phyloP scores from a whole-genome alignment of 1,284 basidiomycete species.

The Schizophyllum commune region DNA sequence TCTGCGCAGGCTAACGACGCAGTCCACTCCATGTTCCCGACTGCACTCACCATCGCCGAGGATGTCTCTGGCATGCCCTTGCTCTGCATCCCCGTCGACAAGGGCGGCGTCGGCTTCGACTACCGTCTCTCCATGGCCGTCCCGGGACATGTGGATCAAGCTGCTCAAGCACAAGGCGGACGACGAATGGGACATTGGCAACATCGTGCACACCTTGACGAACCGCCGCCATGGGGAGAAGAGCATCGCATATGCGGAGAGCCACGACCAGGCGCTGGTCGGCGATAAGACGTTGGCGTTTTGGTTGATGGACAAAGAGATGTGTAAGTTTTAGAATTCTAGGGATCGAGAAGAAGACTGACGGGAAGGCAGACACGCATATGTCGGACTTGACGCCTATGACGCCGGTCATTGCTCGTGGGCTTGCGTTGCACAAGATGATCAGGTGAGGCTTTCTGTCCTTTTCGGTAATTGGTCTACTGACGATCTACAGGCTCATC shows the following conservation, averaged over 20 bases:
- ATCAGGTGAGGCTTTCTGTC: slow-evolving; percentile 64
- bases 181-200: slow-evolving; percentile 83
- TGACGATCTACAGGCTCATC: slow-evolving; percentile 51
- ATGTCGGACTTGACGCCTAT: slow-evolving; percentile 90
- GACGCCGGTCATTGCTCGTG: slow-evolving; percentile 85
- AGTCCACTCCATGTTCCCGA: slow-evolving; percentile 77
- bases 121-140: slow-evolving; percentile 97
- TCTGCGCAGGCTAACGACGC: slow-evolving; percentile 78
- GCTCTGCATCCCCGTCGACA: slow-evolving; percentile 70
- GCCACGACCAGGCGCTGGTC: slow-evolving; percentile 95
- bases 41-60: slow-evolving; percentile 88
- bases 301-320: slow-evolving; percentile 99
- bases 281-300: slow-evolving; percentile 98
- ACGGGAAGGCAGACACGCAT: slow-evolving; percentile 60
- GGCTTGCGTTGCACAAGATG: slow-evolving; percentile 93
- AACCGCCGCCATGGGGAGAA: slow-evolving; percentile 89
- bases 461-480: slow-evolving; percentile 1
- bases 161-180: slow-evolving; percentile 89
- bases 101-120: slow-evolving; percentile 95
- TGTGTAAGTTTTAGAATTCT: slow-evolving; percentile 65
- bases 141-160: slow-evolving; percentile 99
- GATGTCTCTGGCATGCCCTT: slow-evolving; percentile 99
- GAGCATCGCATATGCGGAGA: slow-evolving; percentile 93
- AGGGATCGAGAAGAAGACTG: slow-evolving; percentile 17
- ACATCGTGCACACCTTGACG: slow-evolving; percentile 85